Base-by-base conservation (phyloP, 352 stramenopile genomes). In the Phytophthora fragariae region DNA sequence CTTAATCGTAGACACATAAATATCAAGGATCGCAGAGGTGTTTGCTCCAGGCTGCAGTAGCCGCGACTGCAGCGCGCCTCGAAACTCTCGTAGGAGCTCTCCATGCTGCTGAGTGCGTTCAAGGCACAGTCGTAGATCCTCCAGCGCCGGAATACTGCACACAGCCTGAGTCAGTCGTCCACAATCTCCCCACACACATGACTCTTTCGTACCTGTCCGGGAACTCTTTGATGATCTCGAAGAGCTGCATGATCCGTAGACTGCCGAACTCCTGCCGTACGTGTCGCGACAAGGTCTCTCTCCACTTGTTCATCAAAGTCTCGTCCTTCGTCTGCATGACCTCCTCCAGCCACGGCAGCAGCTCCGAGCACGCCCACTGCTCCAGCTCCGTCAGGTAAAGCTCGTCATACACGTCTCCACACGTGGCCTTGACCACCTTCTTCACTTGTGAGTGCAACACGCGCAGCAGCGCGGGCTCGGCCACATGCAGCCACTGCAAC, bases 1-100 rank as follows among this genome's bases (percentile, higher is more conserved):
- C 76, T 98, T 99, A 66, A 99, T 99, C 2, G 95, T 98, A 39
- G 90, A 94, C 52, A 99, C 98, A 80, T 99, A 99, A 27, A 99
- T 96, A 76, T 99, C 95, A 61, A 99, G 90, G 65, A 99, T 99
- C 65, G 98, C 92, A 9, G 87, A 92, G 0, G 98, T 99, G 68
- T 97, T 98, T 0, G 97, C 97, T 55, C 98, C 98, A 14, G 97
- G 93, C 79, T 99, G 98, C 31, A 99, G 81, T 41, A 99, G 77
- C 15, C 97, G 86, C n/a, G 82, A 80, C 21, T 89, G 62, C 37
- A 99, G 76, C 8, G 88, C 91, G 6, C 73, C 63, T 46, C 89
- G 80, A 52, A 99, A 97, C 24, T 85, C 83, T 17, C 82, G 41
- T 4, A 97, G 76, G 5, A 99, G 76, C 47, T 98, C 76, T 1